phyloP scores from a whole-genome alignment of 1,284 basidiomycete species.

The Coniophora puteana region DNA sequence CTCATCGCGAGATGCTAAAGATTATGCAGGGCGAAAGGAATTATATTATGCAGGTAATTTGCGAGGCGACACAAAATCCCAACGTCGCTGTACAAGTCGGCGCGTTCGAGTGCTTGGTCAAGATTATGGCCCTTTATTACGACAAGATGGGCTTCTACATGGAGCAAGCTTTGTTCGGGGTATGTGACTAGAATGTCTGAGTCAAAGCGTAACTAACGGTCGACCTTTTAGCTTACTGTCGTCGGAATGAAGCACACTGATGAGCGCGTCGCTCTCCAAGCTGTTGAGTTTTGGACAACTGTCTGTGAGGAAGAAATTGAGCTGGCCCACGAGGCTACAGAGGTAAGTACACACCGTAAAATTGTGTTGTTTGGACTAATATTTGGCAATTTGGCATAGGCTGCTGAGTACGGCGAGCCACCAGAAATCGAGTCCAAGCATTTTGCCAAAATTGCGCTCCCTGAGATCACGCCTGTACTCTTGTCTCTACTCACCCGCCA shows the following conservation, averaged over 20 bases:
- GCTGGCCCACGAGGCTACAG: constrained; percentile 87
- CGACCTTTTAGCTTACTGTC: constrained; percentile 78
- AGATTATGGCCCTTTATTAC: constrained; percentile 98
- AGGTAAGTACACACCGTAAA: constrained; percentile 53
- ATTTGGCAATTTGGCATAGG: constrained; percentile 41
- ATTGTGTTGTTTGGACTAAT: constrained; percentile 5
- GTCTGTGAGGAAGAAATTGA: constrained; percentile 98
- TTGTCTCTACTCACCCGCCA: constrained; percentile 88
- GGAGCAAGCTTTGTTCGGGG: constrained; percentile 98
- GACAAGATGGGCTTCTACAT: constrained; percentile 99
- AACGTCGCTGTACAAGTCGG: constrained; percentile 83
- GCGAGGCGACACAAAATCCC: constrained; percentile 92
- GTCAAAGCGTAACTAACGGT: too few species aligned
- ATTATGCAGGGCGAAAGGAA: constrained; percentile 88
- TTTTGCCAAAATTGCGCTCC: constrained; percentile 92
- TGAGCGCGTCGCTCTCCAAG: constrained; percentile 91
- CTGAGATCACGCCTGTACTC: constrained; percentile 93
- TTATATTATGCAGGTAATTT: constrained; percentile 99
- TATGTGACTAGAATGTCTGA: constrained; percentile 38
- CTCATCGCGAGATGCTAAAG: constrained; percentile 11
- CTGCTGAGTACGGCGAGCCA: constrained; percentile 87
- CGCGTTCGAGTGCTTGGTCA: constrained; percentile 93
- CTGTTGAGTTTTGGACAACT: constrained; percentile 99
- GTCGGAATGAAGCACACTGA: constrained; percentile 96
- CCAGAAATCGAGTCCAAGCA: constrained; percentile 86